Evolutionary conservation across 306 rosid genomes (phyloP).

Genomic region (Cyamopsis tetragonoloba): DNA sequence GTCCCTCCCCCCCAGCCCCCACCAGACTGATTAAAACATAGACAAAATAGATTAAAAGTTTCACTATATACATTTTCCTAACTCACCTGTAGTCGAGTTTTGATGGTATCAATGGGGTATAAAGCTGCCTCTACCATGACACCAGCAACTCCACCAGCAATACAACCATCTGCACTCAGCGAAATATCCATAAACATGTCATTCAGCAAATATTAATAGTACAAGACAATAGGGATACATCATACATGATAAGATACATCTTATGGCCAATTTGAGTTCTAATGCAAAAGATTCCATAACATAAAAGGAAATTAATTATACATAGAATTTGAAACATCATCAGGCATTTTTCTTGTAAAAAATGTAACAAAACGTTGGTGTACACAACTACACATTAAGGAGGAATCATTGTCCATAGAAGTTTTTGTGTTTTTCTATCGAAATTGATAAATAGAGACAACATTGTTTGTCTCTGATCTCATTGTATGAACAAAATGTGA

Average conservation of each 20-base stretch:
- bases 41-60: neutral
- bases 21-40: neutral
- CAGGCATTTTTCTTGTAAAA: neutral
- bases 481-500: neutral
- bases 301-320: neutral
- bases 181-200: constrained; percentile 35
- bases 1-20: neutral
- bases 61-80: constrained; percentile 13
- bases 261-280: neutral
- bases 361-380: neutral
- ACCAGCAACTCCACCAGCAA: constrained; percentile 93
- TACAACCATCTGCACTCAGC: constrained; percentile 62
- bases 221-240: neutral
- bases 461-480: neutral
- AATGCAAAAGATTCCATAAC: neutral
- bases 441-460: neutral
- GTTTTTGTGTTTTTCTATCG: neutral
- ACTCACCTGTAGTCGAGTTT: constrained; percentile 91
- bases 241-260: neutral
- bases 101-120: constrained; percentile 94
- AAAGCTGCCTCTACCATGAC: constrained; percentile 85
- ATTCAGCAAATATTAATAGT: neutral
- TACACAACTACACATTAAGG: constrained; percentile 33
- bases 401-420: neutral
- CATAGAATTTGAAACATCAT: neutral